Evolutionary conservation across 2,329 filamentous ascomycete genomes (phyloP).

Genomic region (Apiospora sp.): DNA sequence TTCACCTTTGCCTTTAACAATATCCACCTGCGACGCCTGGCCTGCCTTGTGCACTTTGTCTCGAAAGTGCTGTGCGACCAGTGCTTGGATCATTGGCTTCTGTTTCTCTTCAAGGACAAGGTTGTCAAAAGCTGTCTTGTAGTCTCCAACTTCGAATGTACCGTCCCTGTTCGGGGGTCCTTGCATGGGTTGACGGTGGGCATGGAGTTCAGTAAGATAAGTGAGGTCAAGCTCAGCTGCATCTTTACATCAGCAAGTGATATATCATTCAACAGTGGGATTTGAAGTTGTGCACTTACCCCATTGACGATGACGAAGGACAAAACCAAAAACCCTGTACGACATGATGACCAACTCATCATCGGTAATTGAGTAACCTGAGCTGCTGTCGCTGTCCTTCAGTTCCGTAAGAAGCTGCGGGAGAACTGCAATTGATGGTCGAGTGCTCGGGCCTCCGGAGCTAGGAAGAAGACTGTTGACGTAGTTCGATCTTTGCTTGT

Average conservation of each 20-base stretch:
- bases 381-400: background rate
- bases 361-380: constrained; percentile 28
- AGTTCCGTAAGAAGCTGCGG: background rate
- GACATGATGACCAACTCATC: constrained; percentile 43
- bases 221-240: constrained; percentile 31
- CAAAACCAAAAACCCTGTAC: constrained; percentile 44
- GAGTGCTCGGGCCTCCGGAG: background rate
- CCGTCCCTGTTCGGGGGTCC: background rate
- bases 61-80: constrained; percentile 44
- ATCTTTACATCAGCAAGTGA: too few species aligned
- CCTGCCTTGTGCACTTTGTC: constrained; percentile 34
- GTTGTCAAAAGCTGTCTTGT: constrained; percentile 36
- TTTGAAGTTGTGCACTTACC: constrained; percentile 38
- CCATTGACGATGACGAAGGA: constrained; percentile 45
- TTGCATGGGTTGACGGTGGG: background rate
- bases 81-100: constrained; percentile 39
- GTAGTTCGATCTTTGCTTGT: constrained; percentile 26
- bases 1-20: constrained; percentile 45
- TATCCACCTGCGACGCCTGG: constrained; percentile 36
- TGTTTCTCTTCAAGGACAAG: constrained; percentile 39
- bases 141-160: background rate
- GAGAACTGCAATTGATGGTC: constrained; percentile 29
- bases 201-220: constrained; percentile 28
- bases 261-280: too few species aligned
- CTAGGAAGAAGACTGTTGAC: constrained; percentile 28